A percentile compares a stretch with the other conserved stretches of the same genome.
Conservation (phyloP, 192 early-diverging fungal species). For the Coemansia sp. region DNA sequence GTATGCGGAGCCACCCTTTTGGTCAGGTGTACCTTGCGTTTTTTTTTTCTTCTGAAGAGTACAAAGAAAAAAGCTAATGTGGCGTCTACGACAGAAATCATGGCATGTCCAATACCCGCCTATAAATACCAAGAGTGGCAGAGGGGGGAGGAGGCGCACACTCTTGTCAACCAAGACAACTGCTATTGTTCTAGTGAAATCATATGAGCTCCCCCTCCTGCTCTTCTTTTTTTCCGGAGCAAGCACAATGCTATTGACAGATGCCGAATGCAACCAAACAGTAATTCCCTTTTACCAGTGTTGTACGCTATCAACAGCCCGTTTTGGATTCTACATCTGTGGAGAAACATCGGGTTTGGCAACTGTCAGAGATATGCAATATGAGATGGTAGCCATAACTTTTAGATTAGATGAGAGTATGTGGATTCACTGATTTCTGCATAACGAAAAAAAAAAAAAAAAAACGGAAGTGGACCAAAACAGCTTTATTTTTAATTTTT, state of each 20-base stretch:
- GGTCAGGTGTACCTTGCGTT: slow-evolving; percentile 6
- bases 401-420: neutral
- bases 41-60: neutral
- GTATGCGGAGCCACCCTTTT: neutral
- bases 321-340: no score
- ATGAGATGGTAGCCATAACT: neutral
- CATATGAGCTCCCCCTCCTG: neutral
- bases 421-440: neutral
- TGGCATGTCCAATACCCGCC: neutral
- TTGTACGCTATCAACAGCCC: no score
- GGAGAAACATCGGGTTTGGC: no score
- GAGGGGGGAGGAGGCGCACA: neutral
- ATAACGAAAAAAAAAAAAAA: no score
- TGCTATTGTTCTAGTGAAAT: neutral
- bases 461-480: no score
- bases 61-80: neutral
- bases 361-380: no score
- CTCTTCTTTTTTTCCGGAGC: neutral
- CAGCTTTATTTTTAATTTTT: no score
- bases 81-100: neutral
- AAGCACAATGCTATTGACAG: slow-evolving; percentile 1
- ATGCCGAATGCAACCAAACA: neutral
- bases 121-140: neutral
- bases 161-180: neutral
- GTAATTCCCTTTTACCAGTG: no score